Conservation (phyloP, 208 protist species). For the Acanthamoeba royreba region DNA sequence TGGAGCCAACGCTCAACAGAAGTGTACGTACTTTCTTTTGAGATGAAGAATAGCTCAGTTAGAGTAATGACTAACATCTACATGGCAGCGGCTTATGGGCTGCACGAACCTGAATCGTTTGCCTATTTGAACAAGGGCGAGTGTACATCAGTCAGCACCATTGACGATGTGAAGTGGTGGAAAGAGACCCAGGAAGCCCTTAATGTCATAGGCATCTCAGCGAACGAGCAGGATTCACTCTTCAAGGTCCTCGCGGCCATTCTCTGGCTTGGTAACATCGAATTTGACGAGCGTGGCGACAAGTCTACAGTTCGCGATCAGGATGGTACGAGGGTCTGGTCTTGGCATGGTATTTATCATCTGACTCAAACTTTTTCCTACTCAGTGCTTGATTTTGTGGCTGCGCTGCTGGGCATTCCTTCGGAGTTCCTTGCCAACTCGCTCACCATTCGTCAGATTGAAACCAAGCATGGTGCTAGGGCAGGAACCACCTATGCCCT, state of each 20-base stretch:
- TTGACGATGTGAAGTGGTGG: constrained; percentile 77
- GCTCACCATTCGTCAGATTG: constrained; percentile 46
- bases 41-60: not conserved
- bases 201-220: constrained; percentile 83
- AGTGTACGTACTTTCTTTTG: not conserved
- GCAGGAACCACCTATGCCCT: constrained; percentile 46
- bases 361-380: not conserved
- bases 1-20: constrained; percentile 65
- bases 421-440: constrained; percentile 40
- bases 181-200: constrained; percentile 83
- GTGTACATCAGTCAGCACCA: constrained; percentile 68
- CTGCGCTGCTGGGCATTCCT: constrained; percentile 6
- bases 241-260: constrained; percentile 76
- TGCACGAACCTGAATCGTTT: constrained; percentile 74
- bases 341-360: not conserved
- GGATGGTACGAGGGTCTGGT: not conserved
- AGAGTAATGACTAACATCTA: constrained; percentile 5
- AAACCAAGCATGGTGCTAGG: constrained; percentile 52
- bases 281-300: constrained; percentile 74
- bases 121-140: constrained; percentile 80
- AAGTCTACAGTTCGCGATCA: constrained; percentile 19
- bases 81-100: constrained; percentile 49
- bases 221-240: constrained; percentile 63
- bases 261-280: constrained; percentile 81
- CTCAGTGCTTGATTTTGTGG: constrained; percentile 49